Evolutionary conservation across 768 basidiomycete species (phyloP).

Genomic region (Tylopilus felleus): DNA sequence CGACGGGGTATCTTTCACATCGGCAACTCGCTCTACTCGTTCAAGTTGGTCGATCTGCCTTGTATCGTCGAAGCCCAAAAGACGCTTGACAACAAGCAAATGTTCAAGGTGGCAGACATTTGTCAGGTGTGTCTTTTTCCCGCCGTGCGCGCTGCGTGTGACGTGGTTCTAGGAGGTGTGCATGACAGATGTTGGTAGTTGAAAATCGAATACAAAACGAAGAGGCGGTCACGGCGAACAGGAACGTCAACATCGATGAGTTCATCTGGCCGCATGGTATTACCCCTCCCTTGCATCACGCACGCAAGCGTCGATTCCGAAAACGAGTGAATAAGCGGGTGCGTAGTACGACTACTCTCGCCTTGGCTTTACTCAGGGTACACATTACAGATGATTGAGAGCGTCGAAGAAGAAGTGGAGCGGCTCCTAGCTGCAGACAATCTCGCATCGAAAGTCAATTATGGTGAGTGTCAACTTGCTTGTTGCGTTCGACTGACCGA

Average conservation of each 20-base stretch:
- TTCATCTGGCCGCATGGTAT: slow-evolving; percentile 98
- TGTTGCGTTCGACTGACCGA: background rate
- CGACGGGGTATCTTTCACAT: slow-evolving; percentile 88
- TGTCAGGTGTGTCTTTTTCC: slow-evolving; percentile 65
- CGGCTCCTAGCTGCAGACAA: slow-evolving; percentile 79
- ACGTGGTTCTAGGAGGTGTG: slow-evolving; percentile 1
- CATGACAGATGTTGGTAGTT: slow-evolving; percentile 85
- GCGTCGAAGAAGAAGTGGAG: slow-evolving; percentile 91
- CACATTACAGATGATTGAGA: slow-evolving; percentile 76
- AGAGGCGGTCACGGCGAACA: slow-evolving; percentile 56
- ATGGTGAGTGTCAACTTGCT: slow-evolving; percentile 44
- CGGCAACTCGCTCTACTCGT: slow-evolving; percentile 72
- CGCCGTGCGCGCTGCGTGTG: slow-evolving; percentile 7
- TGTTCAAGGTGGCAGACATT: slow-evolving; percentile 99
- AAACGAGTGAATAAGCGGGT: slow-evolving; percentile 84
- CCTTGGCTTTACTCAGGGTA: slow-evolving; percentile 6
- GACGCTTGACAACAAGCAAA: slow-evolving; percentile 91
- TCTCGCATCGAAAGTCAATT: slow-evolving; percentile 70
- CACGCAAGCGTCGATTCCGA: slow-evolving; percentile 87
- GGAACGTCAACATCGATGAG: slow-evolving; percentile 85
- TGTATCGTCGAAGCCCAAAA: slow-evolving; percentile 94
- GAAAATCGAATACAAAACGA: slow-evolving; percentile 72
- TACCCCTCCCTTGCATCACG: slow-evolving; percentile 89
- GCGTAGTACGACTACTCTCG: slow-evolving; percentile 19
- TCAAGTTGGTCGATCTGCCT: slow-evolving; percentile 95